phyloP scores from a whole-genome alignment of 2,329 filamentous ascomycete species.

The Verticillium albo-atrum region DNA sequence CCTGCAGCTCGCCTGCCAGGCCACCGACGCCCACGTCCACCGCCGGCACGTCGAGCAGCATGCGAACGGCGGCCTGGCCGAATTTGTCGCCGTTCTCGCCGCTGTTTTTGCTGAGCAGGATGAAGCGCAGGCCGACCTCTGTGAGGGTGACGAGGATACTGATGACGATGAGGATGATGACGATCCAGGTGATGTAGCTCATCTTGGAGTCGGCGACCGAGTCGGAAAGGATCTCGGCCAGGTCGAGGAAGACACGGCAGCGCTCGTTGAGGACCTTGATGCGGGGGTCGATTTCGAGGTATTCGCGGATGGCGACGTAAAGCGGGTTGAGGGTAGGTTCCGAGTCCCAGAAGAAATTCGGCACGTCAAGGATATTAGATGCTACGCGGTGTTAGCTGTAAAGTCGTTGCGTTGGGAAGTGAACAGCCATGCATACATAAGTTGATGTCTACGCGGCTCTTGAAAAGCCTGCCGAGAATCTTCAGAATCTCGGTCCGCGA shows the following conservation, averaged over 20 bases:
- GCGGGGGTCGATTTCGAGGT: constrained; percentile 93
- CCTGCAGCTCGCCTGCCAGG: constrained; percentile 11
- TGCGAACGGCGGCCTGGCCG: background rate
- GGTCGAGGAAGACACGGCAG: constrained; percentile 91
- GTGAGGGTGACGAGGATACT: constrained; percentile 88
- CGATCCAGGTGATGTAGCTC: constrained; percentile 95
- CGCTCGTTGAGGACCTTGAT: constrained; percentile 97
- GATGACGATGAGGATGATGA: constrained; percentile 88
- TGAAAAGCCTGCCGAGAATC: constrained; percentile 86
- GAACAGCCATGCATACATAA: constrained; percentile 64
- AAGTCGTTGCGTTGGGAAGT: background rate
- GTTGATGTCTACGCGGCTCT: constrained; percentile 93
- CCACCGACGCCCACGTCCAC: background rate
- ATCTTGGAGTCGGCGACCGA: constrained; percentile 92
- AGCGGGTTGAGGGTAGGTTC: constrained; percentile 93
- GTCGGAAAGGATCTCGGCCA: constrained; percentile 91
- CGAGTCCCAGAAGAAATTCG: constrained; percentile 97
- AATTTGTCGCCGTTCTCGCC: constrained; percentile 1
- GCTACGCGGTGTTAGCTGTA: constrained; percentile 42
- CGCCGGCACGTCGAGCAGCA: background rate
- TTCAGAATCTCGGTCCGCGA: constrained; percentile 86
- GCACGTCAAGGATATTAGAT: constrained; percentile 92
- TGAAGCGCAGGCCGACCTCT: constrained; percentile 84
- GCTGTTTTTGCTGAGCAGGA: constrained; percentile 53
- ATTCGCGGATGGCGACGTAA: constrained; percentile 91